Base-by-base conservation (phyloP, 768 basidiomycete genomes). In the Neoboletus magnificus region DNA sequence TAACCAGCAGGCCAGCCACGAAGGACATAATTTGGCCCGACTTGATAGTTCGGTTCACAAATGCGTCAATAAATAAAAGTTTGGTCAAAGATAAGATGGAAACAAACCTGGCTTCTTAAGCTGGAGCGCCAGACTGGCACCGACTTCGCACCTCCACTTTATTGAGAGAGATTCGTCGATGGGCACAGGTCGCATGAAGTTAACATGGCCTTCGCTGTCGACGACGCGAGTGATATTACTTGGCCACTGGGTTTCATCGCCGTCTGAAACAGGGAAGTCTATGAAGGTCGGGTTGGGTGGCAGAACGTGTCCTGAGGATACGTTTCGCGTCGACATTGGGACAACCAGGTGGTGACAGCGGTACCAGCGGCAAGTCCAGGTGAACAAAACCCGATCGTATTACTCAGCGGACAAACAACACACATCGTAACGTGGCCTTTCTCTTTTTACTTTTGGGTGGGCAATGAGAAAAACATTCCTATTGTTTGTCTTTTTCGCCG, bases 1-100 rank as follows among this genome's bases (percentile, higher is more conserved):
- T 94, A 93, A 18, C 81, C 80, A 18, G 72, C 68, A 0, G 91
- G 91, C 76, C 85, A 91, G 49, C 70, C 61, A 55, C 78, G 79
- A 33, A 93, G 73, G 25, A 87, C 79, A 64, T 91, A 89, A 10
- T 59, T 75, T 11, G 70, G 74, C 12, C 81, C 83, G 9, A 25
- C 62, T 62, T 29, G 3, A 29, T 30, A n/a, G 29, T n/a, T 5
- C 1, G 10, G 50, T 13, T 3, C 22, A 37, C 36, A 50, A 52
- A 36, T 44, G 36, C 52, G 42, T 55, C 35, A 58, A 23, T 16
- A 47, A 41, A 35, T 1, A 20, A 39, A 32, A 20, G 5, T 37
- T n/a, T 18, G 16, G 42, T 2, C n/a, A 27, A 39, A 13, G 27
- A 44, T 22, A 13, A 25, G 2, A n/a, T 11, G 45, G 23, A n/a